Evolutionary conservation across 2,329 filamentous ascomycete species (phyloP), one percentile per base, ranked within the genome.

Genomic region (Pseudofabraea citricarpa): DNA sequence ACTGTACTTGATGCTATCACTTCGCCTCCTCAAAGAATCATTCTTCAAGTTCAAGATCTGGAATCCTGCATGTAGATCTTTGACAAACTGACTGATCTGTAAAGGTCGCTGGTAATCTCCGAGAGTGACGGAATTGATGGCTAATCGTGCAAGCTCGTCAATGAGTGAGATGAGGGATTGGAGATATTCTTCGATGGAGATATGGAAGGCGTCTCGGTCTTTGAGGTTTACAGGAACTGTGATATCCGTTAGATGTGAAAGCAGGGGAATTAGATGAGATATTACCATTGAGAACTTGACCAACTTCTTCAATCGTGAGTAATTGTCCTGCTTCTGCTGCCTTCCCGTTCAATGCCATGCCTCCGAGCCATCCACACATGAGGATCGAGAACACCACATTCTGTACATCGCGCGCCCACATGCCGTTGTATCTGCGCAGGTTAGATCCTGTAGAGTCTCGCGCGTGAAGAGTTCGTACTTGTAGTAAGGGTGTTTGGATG

Each of bases 1-100:
- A 57, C 86, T 85, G 63, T 98, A 98, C 74, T 98, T 98, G 66
- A 98, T 86, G 5, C 85, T 86, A 68, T 98, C 93, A 44, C 88
- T 89, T 49, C 89, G 78, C 69, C 90, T 88, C 47, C 93, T 79
- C 59, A 98, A 68, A 18, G 83, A 82, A 64, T 98, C 93, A 59
- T 98, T 98, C 75, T 97, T 97, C 55, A 98, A 74, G 64, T 98
- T 98, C 54, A 98, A 78, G 54, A 97, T 80, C 75, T 97, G 93
- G 69, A 98, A 98, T 13, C 91, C 93, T 3, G 90, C 88, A 57
- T 95, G 91, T 27, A 98, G 69, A 61, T 97, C 90, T 71, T 96
- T 96, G 71, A 96, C 83, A 63, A 97, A 97, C 51, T 81, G 78
- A 63, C 86, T 88, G 65, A 97, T 96, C 62, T 87, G 82, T 43